These are phyloP conservation scores for Hamamelis virginiana DNA, from an alignment of 164 flowering plant species.

Conservation along the genomic window DNA sequence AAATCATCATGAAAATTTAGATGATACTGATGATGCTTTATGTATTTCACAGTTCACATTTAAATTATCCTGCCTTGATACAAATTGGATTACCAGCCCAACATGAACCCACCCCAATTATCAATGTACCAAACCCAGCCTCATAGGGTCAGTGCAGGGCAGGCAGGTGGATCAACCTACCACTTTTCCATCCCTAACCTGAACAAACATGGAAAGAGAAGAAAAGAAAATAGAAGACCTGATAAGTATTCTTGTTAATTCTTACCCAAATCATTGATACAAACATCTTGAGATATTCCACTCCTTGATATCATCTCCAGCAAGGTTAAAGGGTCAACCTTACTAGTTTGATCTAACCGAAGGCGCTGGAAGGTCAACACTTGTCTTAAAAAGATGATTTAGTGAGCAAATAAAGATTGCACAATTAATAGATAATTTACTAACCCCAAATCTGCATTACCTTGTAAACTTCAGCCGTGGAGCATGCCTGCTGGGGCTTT, in stretches of 20 bases:
- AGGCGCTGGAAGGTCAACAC: constrained; percentile 50
- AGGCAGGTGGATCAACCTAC: neutral
- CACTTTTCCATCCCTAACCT: neutral
- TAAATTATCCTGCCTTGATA: neutral
- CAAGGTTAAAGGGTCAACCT: constrained; percentile 69
- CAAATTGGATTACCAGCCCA: neutral
- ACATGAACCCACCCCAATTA: neutral
- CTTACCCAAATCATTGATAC: constrained; percentile 93
- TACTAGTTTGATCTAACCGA: constrained; percentile 66
- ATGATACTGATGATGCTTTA: neutral
- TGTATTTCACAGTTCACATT: neutral
- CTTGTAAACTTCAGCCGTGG: constrained; percentile 96
- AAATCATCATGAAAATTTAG: neutral
- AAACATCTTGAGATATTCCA: constrained; percentile 89
- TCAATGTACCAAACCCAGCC: neutral
- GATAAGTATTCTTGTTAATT: neutral
- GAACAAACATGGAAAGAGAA: neutral
- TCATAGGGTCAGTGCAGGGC: neutral
- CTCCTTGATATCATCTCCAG: constrained; percentile 61
- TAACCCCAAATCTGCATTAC: constrained; percentile 29
- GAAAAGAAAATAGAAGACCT: too few species aligned
- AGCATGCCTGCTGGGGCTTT: constrained; percentile 87
- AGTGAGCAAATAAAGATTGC: neutral
- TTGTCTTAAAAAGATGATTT: constrained; percentile 7
- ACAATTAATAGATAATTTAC: neutral